A percentile compares a stretch with the other conserved stretches of the same genome.
These are phyloP conservation scores for Naganishia liquefaciens DNA, from an alignment of 1,284 basidiomycete species.

Conservation along the genomic window DNA sequence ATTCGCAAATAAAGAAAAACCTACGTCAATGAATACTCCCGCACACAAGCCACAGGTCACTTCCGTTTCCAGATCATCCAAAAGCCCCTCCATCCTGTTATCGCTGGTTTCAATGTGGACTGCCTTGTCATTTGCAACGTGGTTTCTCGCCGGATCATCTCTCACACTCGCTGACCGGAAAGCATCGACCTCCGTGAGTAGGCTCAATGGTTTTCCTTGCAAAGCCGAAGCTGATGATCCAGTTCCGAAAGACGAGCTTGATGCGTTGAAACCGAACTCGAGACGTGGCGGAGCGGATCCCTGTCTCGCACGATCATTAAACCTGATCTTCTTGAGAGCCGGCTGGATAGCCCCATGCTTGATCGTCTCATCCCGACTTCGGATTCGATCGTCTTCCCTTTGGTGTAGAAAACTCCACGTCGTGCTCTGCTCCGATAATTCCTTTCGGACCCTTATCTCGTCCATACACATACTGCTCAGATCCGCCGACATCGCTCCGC, in stretches of 20 bases:
- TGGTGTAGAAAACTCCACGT: too few relatives aligned
- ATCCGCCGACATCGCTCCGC: too few relatives aligned
- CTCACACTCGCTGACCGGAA: background rate
- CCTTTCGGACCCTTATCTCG: background rate
- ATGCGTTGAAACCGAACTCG: slow-evolving; percentile 10
- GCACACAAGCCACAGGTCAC: slow-evolving; percentile 34
- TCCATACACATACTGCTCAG: background rate
- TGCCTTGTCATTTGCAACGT: too few relatives aligned
- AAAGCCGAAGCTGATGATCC: too few relatives aligned
- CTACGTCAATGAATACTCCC: slow-evolving; percentile 31
- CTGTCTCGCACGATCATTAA: slow-evolving; percentile 2
- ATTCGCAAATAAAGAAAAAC: background rate
- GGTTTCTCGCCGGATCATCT: background rate
- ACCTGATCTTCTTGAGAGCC: slow-evolving; percentile 14
- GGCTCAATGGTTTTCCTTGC: too few relatives aligned
- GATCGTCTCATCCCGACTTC: background rate
- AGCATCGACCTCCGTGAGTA: background rate
- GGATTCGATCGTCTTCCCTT: too few relatives aligned
- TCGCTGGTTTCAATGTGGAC: background rate
- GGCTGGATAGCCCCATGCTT: background rate
- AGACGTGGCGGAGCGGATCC: slow-evolving; percentile 25
- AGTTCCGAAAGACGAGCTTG: background rate
- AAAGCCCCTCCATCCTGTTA: slow-evolving; percentile 17
- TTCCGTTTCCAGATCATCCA: slow-evolving; percentile 30
- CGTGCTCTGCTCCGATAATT: background rate